These are phyloP conservation scores for Fusarium tuaranense DNA, from an alignment of 2,329 filamentous ascomycete species.

Conservation along the genomic window DNA sequence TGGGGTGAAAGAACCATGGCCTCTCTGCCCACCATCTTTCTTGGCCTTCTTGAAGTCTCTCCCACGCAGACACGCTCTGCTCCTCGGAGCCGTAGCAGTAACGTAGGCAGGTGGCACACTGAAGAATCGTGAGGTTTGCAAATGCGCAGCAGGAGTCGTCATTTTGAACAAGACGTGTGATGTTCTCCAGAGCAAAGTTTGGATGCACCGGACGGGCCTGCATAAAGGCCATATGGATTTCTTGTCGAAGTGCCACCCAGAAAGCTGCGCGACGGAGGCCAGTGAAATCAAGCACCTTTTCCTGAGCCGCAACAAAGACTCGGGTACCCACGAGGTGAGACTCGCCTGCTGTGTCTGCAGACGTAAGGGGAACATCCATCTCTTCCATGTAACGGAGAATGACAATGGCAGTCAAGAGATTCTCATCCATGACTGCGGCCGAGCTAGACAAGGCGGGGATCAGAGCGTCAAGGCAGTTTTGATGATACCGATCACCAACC, in stretches of 20 bases:
- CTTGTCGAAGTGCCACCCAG: constrained; percentile 45
- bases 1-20: constrained; percentile 45
- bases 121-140: constrained; percentile 43
- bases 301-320: constrained; percentile 45
- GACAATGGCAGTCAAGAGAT: constrained; percentile 45
- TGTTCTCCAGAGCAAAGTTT: constrained; percentile 42
- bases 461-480: constrained; percentile 43
- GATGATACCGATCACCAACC: constrained; percentile 44
- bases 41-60: constrained; percentile 37
- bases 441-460: constrained; percentile 45
- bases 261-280: constrained; percentile 45
- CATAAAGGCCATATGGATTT: constrained; percentile 48
- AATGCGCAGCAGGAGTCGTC: constrained; percentile 43
- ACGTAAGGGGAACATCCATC: constrained; percentile 38
- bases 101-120: constrained; percentile 44
- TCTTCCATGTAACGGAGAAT: constrained; percentile 48
- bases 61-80: constrained; percentile 38
- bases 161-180: constrained; percentile 33
- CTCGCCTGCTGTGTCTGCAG: constrained; percentile 27
- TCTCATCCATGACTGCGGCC: constrained; percentile 44
- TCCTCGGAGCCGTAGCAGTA: constrained; percentile 46
- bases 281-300: constrained; percentile 43
- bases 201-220: constrained; percentile 45
- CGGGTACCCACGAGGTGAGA: constrained; percentile 46
- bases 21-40: constrained; percentile 45